These are phyloP conservation scores for Lentinula novae-zelandiae DNA, from an alignment of 1,284 basidiomycete species.

Conservation along the genomic window DNA sequence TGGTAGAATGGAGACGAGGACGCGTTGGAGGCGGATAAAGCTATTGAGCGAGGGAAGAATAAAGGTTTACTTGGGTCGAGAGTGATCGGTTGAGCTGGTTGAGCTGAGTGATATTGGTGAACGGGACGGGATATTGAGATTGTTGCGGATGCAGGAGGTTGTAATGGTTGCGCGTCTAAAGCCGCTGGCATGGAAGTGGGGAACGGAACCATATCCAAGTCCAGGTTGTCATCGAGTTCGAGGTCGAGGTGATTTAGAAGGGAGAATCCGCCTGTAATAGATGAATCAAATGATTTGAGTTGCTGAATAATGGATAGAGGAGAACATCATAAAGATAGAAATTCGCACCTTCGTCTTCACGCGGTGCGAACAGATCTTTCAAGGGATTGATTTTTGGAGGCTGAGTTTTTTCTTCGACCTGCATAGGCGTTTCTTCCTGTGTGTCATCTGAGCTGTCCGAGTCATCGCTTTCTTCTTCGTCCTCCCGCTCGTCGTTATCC, in stretches of 20 bases:
- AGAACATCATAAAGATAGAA: not conserved
- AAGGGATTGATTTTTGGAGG: conserved; percentile 25
- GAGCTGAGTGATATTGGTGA: conserved; percentile 13
- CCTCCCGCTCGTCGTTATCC: conserved; percentile 19
- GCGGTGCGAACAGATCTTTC: conserved; percentile 68
- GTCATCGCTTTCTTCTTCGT: not conserved
- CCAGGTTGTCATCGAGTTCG: conserved; percentile 64
- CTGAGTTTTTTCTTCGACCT: not conserved
- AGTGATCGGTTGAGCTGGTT: conserved; percentile 18
- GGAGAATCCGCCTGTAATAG: conserved; percentile 47
- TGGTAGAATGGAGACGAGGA: conserved; percentile 40
- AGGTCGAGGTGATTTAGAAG: conserved; percentile 63
- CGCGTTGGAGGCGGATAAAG: conserved; percentile 36
- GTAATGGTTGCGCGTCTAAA: not conserved
- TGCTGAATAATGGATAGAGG: not conserved
- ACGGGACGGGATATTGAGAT: not conserved
- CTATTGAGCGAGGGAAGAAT: conserved; percentile 58
- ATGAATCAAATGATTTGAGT: not conserved
- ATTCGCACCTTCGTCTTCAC: conserved; percentile 56
- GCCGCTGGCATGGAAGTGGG: not conserved
- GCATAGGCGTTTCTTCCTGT: not conserved
- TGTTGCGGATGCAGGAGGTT: not conserved
- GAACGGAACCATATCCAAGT: conserved; percentile 20
- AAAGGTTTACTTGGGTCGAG: conserved; percentile 53
- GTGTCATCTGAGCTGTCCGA: not conserved